Conservation (phyloP, 495 filamentous ascomycete genomes). For the Ascobolus immersus region DNA sequence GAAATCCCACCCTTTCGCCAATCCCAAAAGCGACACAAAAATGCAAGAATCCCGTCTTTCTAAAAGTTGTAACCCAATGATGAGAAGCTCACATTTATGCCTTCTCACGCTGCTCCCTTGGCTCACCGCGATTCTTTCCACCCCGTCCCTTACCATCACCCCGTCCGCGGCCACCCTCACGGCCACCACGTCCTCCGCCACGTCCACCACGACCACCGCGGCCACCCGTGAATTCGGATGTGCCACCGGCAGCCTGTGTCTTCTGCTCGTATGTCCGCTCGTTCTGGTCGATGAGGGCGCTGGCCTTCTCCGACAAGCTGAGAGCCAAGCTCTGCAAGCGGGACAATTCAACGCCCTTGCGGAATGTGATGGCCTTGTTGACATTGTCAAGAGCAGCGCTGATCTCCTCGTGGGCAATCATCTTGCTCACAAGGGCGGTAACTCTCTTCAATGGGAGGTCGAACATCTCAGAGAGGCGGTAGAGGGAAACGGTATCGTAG, state of each 20-base stretch:
- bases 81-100: too few species aligned
- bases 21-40: too few species aligned
- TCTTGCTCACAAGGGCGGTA: slow-evolving; percentile 82
- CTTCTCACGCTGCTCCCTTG: too few species aligned
- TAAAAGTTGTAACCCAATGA: too few species aligned
- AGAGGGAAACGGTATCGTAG: slow-evolving; percentile 84
- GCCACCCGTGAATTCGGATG: slow-evolving; percentile 70
- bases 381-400: slow-evolving; percentile 93
- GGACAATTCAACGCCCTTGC: slow-evolving; percentile 94
- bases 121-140: too few species aligned
- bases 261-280: slow-evolving; percentile 89
- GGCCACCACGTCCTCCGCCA: slow-evolving; percentile 37
- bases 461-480: slow-evolving; percentile 77
- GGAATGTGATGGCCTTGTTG: slow-evolving; percentile 91
- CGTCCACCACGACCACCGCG: slow-evolving; percentile 49
- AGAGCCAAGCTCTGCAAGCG: slow-evolving; percentile 85
- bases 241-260: slow-evolving; percentile 83
- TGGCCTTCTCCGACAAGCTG: slow-evolving; percentile 85
- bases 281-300: slow-evolving; percentile 82
- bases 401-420: slow-evolving; percentile 98
- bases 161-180: slow-evolving; percentile 34
- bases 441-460: slow-evolving; percentile 78
- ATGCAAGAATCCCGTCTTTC: not conserved
- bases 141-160: slow-evolving; percentile 8
- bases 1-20: too few species aligned